Evolutionary conservation across 257 asterid species (phyloP).

Genomic region (Lantana camara): DNA sequence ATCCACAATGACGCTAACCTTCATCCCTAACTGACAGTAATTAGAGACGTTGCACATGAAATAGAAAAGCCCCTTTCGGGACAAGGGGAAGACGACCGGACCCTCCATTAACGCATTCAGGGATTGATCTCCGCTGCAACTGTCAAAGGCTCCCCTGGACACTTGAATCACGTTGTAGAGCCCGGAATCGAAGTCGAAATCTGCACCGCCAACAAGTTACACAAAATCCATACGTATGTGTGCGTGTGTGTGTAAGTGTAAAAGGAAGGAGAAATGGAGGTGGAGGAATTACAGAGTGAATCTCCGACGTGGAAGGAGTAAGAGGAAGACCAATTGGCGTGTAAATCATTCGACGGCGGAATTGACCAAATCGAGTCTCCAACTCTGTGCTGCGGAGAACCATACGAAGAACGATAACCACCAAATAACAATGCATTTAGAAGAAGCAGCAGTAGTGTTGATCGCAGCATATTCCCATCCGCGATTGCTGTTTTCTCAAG

Average conservation of each 20-base stretch:
- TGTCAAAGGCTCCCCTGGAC: slow-evolving; percentile 47
- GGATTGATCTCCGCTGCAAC: slow-evolving; percentile 51
- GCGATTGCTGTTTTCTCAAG: slow-evolving; percentile 14
- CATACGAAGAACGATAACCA: not conserved
- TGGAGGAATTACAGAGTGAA: slow-evolving; percentile 44
- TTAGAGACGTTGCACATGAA: slow-evolving; percentile 57
- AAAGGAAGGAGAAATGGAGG: not conserved
- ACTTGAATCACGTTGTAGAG: slow-evolving; percentile 60
- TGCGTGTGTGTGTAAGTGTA: not conserved
- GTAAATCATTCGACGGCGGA: slow-evolving; percentile 54
- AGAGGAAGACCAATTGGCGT: slow-evolving; percentile 68
- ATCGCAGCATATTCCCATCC: not conserved
- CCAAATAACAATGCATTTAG: not conserved
- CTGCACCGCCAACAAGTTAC: slow-evolving; percentile 33
- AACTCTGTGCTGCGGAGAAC: slow-evolving; percentile 40
- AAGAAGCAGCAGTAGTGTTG: not conserved
- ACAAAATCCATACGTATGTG: not conserved
- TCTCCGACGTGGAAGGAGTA: slow-evolving; percentile 54
- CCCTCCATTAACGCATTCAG: slow-evolving; percentile 48
- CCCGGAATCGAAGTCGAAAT: slow-evolving; percentile 61
- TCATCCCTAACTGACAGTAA: slow-evolving; percentile 61
- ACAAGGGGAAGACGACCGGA: slow-evolving; percentile 39
- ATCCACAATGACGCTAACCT: slow-evolving; percentile 44
- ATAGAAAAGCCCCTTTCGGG: slow-evolving; percentile 50
- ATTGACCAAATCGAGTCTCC: slow-evolving; percentile 80